phyloP scores from a whole-genome alignment of 2,329 filamentous ascomycete species.

The Ceratocystis harringtonii region DNA sequence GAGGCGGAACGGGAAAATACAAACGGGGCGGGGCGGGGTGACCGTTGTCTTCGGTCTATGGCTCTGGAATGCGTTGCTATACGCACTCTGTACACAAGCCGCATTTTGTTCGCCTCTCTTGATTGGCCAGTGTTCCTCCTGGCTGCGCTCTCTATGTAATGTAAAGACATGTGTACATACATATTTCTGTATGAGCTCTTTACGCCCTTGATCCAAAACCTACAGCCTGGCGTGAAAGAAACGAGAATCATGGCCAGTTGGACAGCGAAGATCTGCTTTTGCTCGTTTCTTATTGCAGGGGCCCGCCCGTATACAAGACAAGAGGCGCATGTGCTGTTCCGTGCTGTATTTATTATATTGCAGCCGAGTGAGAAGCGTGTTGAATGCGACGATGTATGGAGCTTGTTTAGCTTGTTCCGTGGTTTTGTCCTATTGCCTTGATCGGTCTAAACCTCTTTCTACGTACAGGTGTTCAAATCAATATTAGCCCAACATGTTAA shows the following conservation, averaged over 20 bases:
- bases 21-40: background rate
- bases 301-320: background rate
- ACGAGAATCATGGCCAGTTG: too few species aligned
- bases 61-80: background rate
- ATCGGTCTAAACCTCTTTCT: background rate
- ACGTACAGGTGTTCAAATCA: background rate
- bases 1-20: background rate
- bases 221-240: too few species aligned
- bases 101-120: background rate
- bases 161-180: too few species aligned
- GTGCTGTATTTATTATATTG: background rate
- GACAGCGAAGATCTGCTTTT: background rate
- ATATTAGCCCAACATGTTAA: background rate
- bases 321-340: background rate
- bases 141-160: too few species aligned
- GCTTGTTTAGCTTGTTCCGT: background rate
- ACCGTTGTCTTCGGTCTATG: background rate
- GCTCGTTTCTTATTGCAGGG: background rate
- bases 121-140: too few species aligned
- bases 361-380: too few species aligned
- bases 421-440: background rate
- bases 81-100: background rate
- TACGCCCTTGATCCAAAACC: too few species aligned
- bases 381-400: background rate
- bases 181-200: too few species aligned